Percentiles rank a stretch among this genome's conserved stretches.
Evolutionary conservation across 2,329 filamentous ascomycete species (phyloP).

Genomic region (Penicillium sp.): DNA sequence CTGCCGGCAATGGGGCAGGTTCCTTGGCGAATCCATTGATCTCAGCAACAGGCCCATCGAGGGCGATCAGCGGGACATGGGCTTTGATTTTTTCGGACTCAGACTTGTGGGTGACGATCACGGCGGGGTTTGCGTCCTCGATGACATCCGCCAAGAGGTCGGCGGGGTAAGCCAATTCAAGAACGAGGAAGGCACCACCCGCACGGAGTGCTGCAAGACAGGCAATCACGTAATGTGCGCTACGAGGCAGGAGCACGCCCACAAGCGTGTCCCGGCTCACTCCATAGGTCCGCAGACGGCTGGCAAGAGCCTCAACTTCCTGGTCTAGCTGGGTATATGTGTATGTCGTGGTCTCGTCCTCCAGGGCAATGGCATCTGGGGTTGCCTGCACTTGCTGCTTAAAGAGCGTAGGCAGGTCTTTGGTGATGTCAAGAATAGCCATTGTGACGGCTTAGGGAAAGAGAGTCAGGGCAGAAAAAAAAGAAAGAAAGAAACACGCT

Average conservation of each 20-base stretch:
- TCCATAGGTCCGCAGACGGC: conserved; percentile 63
- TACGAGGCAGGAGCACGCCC: conserved; percentile 71
- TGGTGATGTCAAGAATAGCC: conserved; percentile 67
- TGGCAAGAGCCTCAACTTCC: conserved; percentile 64
- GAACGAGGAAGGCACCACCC: conserved; percentile 75
- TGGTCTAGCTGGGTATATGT: conserved; percentile 72
- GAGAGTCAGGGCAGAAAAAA: not conserved
- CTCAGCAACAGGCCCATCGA: conserved; percentile 52
- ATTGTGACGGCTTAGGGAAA: conserved; percentile 42
- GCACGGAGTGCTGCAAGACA: conserved; percentile 75
- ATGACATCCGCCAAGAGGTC: conserved; percentile 73
- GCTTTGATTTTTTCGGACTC: conserved; percentile 66
- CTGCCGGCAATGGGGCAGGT: conserved; percentile 55
- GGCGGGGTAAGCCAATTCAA: conserved; percentile 76
- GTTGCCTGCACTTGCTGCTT: conserved; percentile 65
- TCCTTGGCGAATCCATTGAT: conserved; percentile 45
- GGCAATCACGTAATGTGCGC: conserved; percentile 75
- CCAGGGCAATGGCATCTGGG: conserved; percentile 68
- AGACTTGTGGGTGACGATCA: conserved; percentile 66
- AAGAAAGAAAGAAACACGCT: not conserved
- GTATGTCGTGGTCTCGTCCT: conserved; percentile 65
- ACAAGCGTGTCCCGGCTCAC: conserved; percentile 72
- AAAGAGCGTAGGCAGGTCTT: conserved; percentile 73
- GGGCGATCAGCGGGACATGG: conserved; percentile 59
- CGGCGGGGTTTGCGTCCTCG: conserved; percentile 69